Evolutionary conservation across 129 eudicot species (phyloP).

Genomic region (Kitagawia praeruptora): DNA sequence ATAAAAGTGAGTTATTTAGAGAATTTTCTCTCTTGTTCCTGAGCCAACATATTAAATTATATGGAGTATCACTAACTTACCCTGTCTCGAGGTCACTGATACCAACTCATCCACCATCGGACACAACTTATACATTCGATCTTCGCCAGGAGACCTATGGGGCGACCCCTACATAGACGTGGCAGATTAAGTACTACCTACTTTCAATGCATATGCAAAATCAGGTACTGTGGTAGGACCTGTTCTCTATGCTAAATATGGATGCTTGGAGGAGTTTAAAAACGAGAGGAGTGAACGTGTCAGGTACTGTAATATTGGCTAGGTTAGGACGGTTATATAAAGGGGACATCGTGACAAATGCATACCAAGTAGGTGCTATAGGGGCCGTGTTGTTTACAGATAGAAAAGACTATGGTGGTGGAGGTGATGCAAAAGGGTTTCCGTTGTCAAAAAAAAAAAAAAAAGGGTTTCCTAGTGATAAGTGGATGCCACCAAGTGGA

Average conservation of each 20-base stretch:
- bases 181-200: slow-evolving; percentile 44
- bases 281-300: slow-evolving; percentile 35
- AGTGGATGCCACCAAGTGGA: slow-evolving; percentile 91
- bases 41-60: slow-evolving; percentile 43
- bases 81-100: slow-evolving; percentile 46
- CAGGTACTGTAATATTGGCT: slow-evolving; percentile 43
- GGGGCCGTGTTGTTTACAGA: slow-evolving; percentile 62
- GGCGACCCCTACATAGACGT: slow-evolving; percentile 63
- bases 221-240: slow-evolving; percentile 49
- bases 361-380: slow-evolving; percentile 52
- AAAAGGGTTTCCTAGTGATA: slow-evolving; percentile 67
- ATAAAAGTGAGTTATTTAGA: too few species aligned
- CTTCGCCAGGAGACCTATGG: slow-evolving; percentile 45
- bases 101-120: slow-evolving; percentile 30
- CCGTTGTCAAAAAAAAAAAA: too few species aligned
- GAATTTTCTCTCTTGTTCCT: too few species aligned
- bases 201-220: slow-evolving; percentile 70
- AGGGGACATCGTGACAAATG: slow-evolving; percentile 68
- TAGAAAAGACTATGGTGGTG: slow-evolving; percentile 71
- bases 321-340: slow-evolving; percentile 65
- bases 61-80: slow-evolving; percentile 47
- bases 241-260: slow-evolving; percentile 64
- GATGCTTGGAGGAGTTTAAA: slow-evolving; percentile 50
- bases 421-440: slow-evolving; percentile 48
- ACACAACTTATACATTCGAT: slow-evolving; percentile 24